Conservation (phyloP, 2,329 filamentous ascomycete genomes). For the Cercospora citrullina region DNA sequence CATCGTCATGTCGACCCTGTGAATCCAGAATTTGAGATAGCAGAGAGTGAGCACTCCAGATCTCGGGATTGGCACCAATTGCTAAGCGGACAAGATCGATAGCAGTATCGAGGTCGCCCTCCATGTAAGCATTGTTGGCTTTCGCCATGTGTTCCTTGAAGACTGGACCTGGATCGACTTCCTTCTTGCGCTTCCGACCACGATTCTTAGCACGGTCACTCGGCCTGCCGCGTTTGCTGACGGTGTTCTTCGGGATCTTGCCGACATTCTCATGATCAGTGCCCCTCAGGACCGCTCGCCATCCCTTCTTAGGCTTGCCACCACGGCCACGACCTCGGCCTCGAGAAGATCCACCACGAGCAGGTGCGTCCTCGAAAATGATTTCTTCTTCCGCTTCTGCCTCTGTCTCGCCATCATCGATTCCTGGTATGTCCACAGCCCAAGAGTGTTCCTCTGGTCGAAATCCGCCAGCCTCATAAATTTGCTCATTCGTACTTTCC, state of each 20-base stretch:
- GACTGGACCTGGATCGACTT: slow-evolving; percentile 67
- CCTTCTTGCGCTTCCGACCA: slow-evolving; percentile 49
- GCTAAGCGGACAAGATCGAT: slow-evolving; percentile 53
- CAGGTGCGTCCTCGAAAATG: slow-evolving; percentile 4
- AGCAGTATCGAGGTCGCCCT: slow-evolving; percentile 61
- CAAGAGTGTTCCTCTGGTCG: slow-evolving; percentile 10
- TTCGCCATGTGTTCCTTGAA: slow-evolving; percentile 67
- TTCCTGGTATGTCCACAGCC: slow-evolving; percentile 11
- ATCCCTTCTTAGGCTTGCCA: slow-evolving; percentile 32
- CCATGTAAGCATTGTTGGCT: slow-evolving; percentile 68
- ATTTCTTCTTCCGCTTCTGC: slow-evolving; percentile 10
- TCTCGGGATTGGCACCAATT: slow-evolving; percentile 60
- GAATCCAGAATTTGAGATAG: slow-evolving; percentile 60
- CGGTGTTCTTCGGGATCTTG: slow-evolving; percentile 15
- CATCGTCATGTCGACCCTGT: slow-evolving; percentile 58
- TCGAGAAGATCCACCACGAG: slow-evolving; percentile 9
- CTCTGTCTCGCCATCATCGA: slow-evolving; percentile 12
- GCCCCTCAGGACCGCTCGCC: slow-evolving; percentile 38
- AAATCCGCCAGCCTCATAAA: slow-evolving; percentile 4
- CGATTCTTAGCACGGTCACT: slow-evolving; percentile 33
- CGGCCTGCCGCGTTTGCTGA: slow-evolving; percentile 13
- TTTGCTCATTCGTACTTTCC: slow-evolving; percentile 1
- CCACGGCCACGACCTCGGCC: slow-evolving; percentile 23
- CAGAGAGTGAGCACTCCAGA: slow-evolving; percentile 61
- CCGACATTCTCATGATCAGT: slow-evolving; percentile 37